Evolutionary conservation across 2,329 filamentous ascomycete species (phyloP), one percentile per base, ranked within the genome.

Genomic region (Gremmenia infestans): DNA sequence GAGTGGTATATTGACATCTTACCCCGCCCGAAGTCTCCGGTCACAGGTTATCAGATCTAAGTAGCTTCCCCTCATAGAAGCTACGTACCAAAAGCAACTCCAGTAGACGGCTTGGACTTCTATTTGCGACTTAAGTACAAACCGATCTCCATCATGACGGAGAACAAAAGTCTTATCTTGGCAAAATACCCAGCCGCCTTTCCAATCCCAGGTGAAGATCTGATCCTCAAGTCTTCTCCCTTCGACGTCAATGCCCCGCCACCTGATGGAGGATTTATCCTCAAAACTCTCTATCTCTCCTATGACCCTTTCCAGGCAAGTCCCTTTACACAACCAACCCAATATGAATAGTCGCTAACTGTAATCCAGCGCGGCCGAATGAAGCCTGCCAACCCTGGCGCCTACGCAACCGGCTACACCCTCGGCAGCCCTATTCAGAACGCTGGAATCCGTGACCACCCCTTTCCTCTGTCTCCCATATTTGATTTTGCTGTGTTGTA

Each of bases 151-250:
- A 45, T 23, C 42, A 45, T 45, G 42, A 15, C 42, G 11, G 42
- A 45, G 19, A 93, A 91, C 82, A 90, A 89, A 74, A 81, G 80
- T 36, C 76, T 94, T 67, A 75, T 91, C 71, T 91, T 86, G 78
- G 88, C 86, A 67, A 76, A 83, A 64, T 64, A 85, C 58, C 89
- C 89, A 48, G 70, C 73, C 47, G 86, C 80, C 56, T 78, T 81
- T 68, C 89, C 89, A 15, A 80, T 87, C 43, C 72, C 82, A 1
- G 89, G 88, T 43, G 74, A 92, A 72, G 76, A 94, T 71, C 75
- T 95, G 52, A 73, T 72, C n/a, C 67, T 91, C 57, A 85, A 91
- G 71, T 73, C 79, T 60, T 78, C 79, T 55, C 76, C 81, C n/a
- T 82, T 91, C 60, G 88, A 94, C 69, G 73, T 85, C 63, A 72